phyloP scores from a whole-genome alignment of 305 asterid species.

The Fraxinus xanthoxyloides region DNA sequence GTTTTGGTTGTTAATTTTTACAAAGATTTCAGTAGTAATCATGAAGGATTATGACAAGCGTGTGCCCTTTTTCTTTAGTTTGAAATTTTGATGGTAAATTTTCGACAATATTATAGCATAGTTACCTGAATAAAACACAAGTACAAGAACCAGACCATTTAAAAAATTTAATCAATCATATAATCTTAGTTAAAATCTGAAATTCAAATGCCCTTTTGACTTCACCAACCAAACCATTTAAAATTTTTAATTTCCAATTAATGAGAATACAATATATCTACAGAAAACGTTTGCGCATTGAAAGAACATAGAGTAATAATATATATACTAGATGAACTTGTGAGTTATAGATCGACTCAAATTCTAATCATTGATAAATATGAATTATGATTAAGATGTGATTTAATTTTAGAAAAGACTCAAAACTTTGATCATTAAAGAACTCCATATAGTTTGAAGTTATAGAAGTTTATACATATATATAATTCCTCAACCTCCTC shows the following conservation, averaged over 20 bases:
- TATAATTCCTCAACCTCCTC: background rate
- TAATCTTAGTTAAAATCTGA: background rate
- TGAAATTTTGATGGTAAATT: no score
- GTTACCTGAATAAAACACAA: no score
- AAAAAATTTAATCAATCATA: background rate
- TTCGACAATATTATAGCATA: no score
- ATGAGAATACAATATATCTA: background rate
- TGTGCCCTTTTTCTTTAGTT: background rate
- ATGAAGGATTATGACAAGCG: background rate
- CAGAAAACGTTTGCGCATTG: background rate
- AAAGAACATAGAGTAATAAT: background rate
- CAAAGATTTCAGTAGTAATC: background rate
- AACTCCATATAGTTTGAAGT: background rate
- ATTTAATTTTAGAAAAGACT: background rate
- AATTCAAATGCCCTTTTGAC: background rate
- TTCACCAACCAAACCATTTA: background rate
- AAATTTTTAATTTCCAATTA: no score
- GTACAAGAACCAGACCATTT: no score
- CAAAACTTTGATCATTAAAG: background rate
- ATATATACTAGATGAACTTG: background rate
- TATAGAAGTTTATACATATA: background rate
- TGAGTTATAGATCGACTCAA: background rate
- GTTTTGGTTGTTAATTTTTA: background rate
- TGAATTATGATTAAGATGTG: background rate
- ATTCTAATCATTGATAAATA: background rate